These are phyloP conservation scores for Citrullus mucosospermus DNA, from an alignment of 306 rosid genomes.

Conservation along the genomic window DNA sequence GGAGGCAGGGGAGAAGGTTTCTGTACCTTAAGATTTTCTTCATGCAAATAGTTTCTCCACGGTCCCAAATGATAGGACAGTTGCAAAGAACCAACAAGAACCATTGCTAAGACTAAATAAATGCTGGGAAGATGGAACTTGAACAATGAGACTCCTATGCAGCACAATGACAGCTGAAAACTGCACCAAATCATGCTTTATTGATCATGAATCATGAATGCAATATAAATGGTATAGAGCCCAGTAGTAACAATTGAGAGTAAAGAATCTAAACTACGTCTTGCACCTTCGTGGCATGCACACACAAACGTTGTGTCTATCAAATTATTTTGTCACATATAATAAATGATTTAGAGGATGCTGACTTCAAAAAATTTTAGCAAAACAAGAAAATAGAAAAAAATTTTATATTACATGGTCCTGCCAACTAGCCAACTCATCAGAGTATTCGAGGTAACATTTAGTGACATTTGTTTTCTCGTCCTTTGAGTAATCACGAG, in stretches of 20 bases:
- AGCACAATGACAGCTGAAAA: background rate
- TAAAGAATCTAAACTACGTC: background rate
- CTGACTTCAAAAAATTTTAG: background rate
- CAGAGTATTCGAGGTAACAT: background rate
- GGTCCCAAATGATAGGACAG: slow-evolving; percentile 59
- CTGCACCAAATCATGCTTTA: background rate
- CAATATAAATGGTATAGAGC: background rate
- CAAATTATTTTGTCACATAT: background rate
- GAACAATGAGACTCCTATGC: background rate
- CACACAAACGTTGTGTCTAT: background rate
- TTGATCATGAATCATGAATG: background rate
- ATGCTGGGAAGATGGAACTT: background rate
- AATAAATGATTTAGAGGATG: background rate
- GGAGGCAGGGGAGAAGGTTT: background rate
- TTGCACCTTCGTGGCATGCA: background rate
- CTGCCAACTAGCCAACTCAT: background rate
- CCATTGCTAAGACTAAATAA: slow-evolving; percentile 31
- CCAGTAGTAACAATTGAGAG: background rate
- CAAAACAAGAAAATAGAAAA: background rate
- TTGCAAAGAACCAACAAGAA: slow-evolving; percentile 73
- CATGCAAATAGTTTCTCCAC: slow-evolving; percentile 42
- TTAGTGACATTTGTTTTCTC: background rate
- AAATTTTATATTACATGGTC: background rate
- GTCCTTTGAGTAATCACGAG: background rate
- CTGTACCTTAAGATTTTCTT: slow-evolving; percentile 38